phyloP scores from a whole-genome alignment of 345 rosid genomes.

The Eucalyptus sideroxylon region DNA sequence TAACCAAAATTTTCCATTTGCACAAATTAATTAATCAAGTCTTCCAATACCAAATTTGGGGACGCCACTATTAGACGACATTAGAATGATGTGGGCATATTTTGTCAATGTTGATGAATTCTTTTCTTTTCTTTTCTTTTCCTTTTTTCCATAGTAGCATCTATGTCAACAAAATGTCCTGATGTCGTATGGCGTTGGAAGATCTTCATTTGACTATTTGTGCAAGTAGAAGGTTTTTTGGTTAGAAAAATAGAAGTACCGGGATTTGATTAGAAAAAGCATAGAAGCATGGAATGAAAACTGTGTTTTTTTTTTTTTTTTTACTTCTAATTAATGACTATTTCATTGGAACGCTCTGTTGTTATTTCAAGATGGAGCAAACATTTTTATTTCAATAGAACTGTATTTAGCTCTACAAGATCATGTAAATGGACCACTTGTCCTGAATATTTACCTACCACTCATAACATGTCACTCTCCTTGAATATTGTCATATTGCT shows the following conservation, averaged over 20 bases:
- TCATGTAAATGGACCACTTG: neutral
- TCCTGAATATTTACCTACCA: neutral
- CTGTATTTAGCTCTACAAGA: neutral
- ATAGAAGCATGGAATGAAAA: neutral
- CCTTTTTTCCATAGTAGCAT: neutral
- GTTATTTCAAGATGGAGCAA: neutral
- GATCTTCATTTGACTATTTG: no score
- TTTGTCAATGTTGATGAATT: no score
- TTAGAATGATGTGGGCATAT: no score
- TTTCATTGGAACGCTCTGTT: neutral
- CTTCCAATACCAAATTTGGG: no score
- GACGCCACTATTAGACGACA: fast-evolving
- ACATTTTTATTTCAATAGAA: neutral
- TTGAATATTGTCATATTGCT: neutral
- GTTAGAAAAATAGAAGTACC: no score
- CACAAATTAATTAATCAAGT: no score
- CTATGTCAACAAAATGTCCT: neutral
- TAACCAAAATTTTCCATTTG: no score
- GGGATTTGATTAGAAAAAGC: neutral
- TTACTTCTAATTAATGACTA: neutral
- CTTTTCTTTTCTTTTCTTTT: no score
- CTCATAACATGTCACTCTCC: neutral
- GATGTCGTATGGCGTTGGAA: fast-evolving
- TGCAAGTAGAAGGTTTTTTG: no score
- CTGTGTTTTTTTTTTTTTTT: no score